Evolutionary conservation across 2,329 filamentous ascomycete genomes (phyloP).

Genomic region (Colletotrichum magnum): DNA sequence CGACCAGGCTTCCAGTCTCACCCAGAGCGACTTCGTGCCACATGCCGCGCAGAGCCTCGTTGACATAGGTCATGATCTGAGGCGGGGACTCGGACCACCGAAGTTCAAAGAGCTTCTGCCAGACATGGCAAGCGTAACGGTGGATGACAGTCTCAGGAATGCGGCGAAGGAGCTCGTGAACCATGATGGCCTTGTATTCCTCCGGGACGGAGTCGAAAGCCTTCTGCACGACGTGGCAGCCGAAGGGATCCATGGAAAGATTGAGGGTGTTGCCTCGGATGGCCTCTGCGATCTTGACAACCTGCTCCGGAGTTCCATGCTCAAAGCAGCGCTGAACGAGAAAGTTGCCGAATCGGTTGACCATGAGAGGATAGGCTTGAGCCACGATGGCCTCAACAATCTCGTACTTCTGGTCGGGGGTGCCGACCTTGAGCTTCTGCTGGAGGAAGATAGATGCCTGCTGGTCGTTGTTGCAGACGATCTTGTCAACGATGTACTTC

Average conservation of each 20-base stretch:
- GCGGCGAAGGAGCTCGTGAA: constrained; percentile 93
- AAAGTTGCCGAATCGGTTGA: constrained; percentile 99
- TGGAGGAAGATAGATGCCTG: constrained; percentile 99
- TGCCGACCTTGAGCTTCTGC: constrained; percentile 98
- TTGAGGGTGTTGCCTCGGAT: constrained; percentile 95
- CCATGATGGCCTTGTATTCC: constrained; percentile 98
- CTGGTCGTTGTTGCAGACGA: constrained; percentile 98
- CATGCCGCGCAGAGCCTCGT: constrained; percentile 94
- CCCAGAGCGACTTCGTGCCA: constrained; percentile 98
- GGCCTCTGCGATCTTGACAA: constrained; percentile 93
- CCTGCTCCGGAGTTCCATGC: constrained; percentile 94
- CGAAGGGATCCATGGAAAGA: constrained; percentile 98
- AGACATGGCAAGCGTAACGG: constrained; percentile 98
- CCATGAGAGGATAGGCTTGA: constrained; percentile 95
- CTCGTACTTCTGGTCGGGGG: constrained; percentile 94
- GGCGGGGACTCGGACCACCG: constrained; percentile 95
- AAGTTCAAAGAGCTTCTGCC: constrained; percentile 99
- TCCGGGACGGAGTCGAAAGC: constrained; percentile 98
- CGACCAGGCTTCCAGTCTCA: constrained; percentile 96
- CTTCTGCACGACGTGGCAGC: constrained; percentile 98
- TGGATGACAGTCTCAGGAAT: constrained; percentile 99
- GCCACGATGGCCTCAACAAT: constrained; percentile 97
- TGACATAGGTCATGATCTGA: constrained; percentile 99
- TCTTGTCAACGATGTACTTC: constrained; percentile 99
- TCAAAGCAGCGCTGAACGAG: constrained; percentile 99